Evolutionary conservation across 2,329 filamentous ascomycete genomes (phyloP).

Genomic region (Xylariaceae sp.): DNA sequence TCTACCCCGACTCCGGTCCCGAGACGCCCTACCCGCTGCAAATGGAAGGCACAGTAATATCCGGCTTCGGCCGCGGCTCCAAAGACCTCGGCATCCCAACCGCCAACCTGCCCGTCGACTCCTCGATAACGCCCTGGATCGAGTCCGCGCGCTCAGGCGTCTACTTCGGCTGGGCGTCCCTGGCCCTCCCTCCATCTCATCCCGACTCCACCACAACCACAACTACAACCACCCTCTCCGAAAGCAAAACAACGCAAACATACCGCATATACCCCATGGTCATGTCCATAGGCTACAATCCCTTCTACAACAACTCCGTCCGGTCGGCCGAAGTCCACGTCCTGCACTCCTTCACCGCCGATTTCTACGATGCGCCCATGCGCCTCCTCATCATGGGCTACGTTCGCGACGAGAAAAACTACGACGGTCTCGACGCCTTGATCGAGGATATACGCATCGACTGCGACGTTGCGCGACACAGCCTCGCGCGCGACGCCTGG

Average conservation of each 20-base stretch:
- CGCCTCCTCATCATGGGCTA: constrained; percentile 80
- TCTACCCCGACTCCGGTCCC: constrained; percentile 72
- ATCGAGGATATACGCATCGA: constrained; percentile 87
- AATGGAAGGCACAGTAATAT: constrained; percentile 83
- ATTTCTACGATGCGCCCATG: constrained; percentile 85
- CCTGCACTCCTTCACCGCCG: constrained; percentile 69
- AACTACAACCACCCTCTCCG: constrained; percentile 24
- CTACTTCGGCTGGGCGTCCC: constrained; percentile 88
- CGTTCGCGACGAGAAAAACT: constrained; percentile 86
- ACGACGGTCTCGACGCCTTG: constrained; percentile 76
- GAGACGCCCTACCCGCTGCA: constrained; percentile 76
- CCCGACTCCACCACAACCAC: constrained; percentile 34
- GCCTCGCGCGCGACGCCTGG: constrained; percentile 67
- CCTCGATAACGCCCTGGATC: constrained; percentile 59
- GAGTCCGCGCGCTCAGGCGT: constrained; percentile 70
- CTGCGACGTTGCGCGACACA: constrained; percentile 76
- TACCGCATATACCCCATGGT: constrained; percentile 74
- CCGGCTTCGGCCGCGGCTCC: constrained; percentile 89
- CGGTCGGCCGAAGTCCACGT: constrained; percentile 89
- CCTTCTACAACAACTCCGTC: constrained; percentile 90
- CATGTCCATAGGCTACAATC: constrained; percentile 95
- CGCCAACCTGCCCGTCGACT: constrained; percentile 81
- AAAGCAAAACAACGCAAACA: constrained; percentile 9
- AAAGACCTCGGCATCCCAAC: constrained; percentile 98
- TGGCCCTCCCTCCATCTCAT: constrained; percentile 56